Percentiles rank a stretch among this genome's conserved stretches.
These are phyloP conservation scores for Exophiala sideris DNA, from an alignment of 2,329 filamentous ascomycete species.

Conservation along the genomic window DNA sequence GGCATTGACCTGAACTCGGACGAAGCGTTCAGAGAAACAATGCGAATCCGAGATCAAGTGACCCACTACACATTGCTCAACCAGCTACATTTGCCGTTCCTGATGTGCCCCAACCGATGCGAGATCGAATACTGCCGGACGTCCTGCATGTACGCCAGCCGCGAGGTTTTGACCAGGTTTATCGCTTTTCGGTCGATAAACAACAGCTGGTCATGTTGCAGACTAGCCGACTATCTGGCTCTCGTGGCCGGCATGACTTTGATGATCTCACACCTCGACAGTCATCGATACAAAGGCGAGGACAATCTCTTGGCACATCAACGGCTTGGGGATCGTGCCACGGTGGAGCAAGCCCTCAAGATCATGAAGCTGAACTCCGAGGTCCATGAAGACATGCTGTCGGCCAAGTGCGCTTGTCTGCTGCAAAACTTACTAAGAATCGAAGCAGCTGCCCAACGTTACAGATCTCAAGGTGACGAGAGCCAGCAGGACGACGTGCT, in stretches of 20 bases:
- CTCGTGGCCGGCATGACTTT: slow-evolving; percentile 31
- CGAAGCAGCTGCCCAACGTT: slow-evolving; percentile 35
- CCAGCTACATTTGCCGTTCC: slow-evolving; percentile 55
- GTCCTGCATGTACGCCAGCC: slow-evolving; percentile 48
- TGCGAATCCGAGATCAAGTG: slow-evolving; percentile 48
- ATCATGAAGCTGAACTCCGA: slow-evolving; percentile 34
- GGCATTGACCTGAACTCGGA: not conserved
- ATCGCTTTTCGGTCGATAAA: slow-evolving; percentile 15
- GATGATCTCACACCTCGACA: slow-evolving; percentile 29
- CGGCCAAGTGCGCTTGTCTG: slow-evolving; percentile 32
- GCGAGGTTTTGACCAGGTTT: slow-evolving; percentile 44
- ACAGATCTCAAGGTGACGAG: slow-evolving; percentile 14
- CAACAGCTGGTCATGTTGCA: slow-evolving; percentile 27
- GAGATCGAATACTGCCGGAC: not conserved
- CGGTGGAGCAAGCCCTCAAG: slow-evolving; percentile 38
- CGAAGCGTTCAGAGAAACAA: slow-evolving; percentile 32
- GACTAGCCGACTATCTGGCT: slow-evolving; percentile 30
- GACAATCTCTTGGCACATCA: slow-evolving; percentile 39
- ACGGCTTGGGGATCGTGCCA: slow-evolving; percentile 38
- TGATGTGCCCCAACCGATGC: slow-evolving; percentile 38
- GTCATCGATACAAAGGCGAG: slow-evolving; percentile 16
- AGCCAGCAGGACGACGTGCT: slow-evolving; percentile 30
- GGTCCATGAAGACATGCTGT: slow-evolving; percentile 34
- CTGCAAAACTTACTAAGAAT: slow-evolving; percentile 38
- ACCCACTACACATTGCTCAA: slow-evolving; percentile 52